Evolutionary conservation across 495 filamentous ascomycete genomes (phyloP), one percentile per base, ranked within the genome.

Genomic region (Rostrohypoxylon terebratum): DNA sequence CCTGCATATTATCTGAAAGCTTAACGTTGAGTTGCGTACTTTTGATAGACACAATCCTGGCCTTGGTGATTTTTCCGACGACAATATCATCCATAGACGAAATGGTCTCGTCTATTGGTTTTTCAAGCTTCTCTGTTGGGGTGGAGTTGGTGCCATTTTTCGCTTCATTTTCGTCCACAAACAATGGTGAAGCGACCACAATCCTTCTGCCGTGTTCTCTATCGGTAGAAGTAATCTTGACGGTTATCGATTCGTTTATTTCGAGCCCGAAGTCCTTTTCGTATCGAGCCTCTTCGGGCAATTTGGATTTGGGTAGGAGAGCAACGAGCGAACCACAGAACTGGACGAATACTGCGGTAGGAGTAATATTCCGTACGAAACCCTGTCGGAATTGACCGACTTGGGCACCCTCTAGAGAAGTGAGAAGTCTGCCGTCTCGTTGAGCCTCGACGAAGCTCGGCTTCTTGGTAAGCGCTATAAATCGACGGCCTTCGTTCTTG

Each of bases 1-100:
- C 96, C 77, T 95, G 93, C 38, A 98, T 84, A 74, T 94, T 94
- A 75, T 97, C 93, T 45, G 93, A 93, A 63, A 98, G 85, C 66
- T 91, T 88, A 18, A 98, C 93, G 72, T 98, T 97, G 59, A 99
- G 81, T 75, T 98, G 96, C 0, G 94, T 97, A 33, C 89, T 89
- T 78, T 96, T 97, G 69, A 97, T 80, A 8, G 93, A 92, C 44
- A 84, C 84, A 45, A 99, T 88, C 63, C 86, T 90, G 36, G 91
- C 96, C 79, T 94, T 93, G 28, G 91, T 92, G 54, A 93, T 74
- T 72, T 87, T 91, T 53, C 96, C 96, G 58, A 94, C 83, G 11
- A 81, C 81, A 50, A 95, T 85, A 73, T 97, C 93, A 54, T 89
- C 86, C 23, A 91, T 83, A 5, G 88, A 85, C 34, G 81, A 86